Percentiles rank a stretch among this genome's conserved stretches.
phyloP scores from a whole-genome alignment of 2,329 filamentous ascomycete species.

The Anisogramma anomala region DNA sequence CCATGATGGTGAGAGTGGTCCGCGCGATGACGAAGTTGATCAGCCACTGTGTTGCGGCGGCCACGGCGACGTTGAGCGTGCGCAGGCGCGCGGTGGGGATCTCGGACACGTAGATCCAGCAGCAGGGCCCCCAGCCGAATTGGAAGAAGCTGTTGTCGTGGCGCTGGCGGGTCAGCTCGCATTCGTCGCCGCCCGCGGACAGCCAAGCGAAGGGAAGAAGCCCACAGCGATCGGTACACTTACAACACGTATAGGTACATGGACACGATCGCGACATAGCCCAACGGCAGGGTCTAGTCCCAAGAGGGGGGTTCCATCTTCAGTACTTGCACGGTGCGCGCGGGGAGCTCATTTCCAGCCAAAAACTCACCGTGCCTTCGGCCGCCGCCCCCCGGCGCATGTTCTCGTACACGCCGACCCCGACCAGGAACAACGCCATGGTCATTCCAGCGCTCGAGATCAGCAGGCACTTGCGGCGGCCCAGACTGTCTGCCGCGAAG shows the following conservation, averaged over 20 bases:
- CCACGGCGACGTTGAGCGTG: conserved; percentile 47
- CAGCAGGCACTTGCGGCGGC: conserved; percentile 47
- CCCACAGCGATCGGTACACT: too few species aligned
- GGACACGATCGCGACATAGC: conserved; percentile 58
- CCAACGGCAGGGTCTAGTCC: conserved; percentile 47
- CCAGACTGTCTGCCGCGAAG: conserved; percentile 58
- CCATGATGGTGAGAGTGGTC: conserved; percentile 57
- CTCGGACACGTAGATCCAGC: conserved; percentile 53
- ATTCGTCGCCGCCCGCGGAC: too few species aligned
- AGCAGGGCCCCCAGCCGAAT: conserved; percentile 49
- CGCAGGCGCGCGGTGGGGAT: conserved; percentile 49
- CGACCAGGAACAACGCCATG: conserved; percentile 28
- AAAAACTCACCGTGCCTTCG: not conserved
- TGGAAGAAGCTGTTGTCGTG: conserved; percentile 47
- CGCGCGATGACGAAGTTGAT: conserved; percentile 54
- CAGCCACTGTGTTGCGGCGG: conserved; percentile 50
- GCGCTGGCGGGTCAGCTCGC: too few species aligned
- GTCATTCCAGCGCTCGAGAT: conserved; percentile 55
- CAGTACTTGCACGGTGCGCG: not conserved
- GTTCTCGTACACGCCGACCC: conserved; percentile 2
- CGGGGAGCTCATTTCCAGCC: not conserved
- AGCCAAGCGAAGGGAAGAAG: too few species aligned
- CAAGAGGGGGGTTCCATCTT: not conserved
- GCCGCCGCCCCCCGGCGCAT: not conserved
- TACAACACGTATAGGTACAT: conserved; percentile 58